These are phyloP conservation scores for Flaveria floridana DNA, from an alignment of 140 eudicot species.

Conservation along the genomic window DNA sequence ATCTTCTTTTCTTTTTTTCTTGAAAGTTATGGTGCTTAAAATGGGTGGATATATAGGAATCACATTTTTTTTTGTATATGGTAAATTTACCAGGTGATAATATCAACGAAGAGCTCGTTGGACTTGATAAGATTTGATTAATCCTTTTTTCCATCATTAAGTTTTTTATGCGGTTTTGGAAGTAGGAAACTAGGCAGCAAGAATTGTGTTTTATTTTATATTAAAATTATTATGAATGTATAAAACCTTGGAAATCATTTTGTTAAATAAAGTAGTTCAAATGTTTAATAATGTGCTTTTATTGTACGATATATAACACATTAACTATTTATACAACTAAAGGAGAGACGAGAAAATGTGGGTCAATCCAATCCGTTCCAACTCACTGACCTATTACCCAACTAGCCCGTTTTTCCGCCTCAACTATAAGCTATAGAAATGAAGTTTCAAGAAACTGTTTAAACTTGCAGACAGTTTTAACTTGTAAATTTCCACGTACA, in stretches of 20 bases:
- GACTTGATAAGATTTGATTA: too few relatives aligned
- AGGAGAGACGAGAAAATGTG: too few relatives aligned
- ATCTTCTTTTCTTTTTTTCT: too few relatives aligned
- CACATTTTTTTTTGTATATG: too few relatives aligned
- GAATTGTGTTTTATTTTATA: too few relatives aligned
- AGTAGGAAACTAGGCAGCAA: too few relatives aligned
- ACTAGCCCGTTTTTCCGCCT: not conserved
- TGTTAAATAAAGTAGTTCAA: not conserved
- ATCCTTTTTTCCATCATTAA: too few relatives aligned
- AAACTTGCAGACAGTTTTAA: conserved; percentile 18
- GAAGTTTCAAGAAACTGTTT: not conserved
- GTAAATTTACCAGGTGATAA: too few relatives aligned
- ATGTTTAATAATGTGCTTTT: not conserved
- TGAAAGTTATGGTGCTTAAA: too few relatives aligned
- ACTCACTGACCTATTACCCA: not conserved
- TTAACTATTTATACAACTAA: not conserved
- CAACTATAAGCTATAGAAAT: conserved; percentile 12
- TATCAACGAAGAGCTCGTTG: too few relatives aligned
- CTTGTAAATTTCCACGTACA: conserved; percentile 30
- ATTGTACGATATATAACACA: not conserved
- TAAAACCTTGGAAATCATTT: not conserved
- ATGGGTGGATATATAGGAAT: too few relatives aligned
- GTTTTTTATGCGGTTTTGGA: too few relatives aligned
- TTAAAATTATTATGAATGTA: not conserved
- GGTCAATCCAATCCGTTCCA: not conserved